phyloP scores from a whole-genome alignment of 1,284 basidiomycete genomes.

The Cerrena zonata region DNA sequence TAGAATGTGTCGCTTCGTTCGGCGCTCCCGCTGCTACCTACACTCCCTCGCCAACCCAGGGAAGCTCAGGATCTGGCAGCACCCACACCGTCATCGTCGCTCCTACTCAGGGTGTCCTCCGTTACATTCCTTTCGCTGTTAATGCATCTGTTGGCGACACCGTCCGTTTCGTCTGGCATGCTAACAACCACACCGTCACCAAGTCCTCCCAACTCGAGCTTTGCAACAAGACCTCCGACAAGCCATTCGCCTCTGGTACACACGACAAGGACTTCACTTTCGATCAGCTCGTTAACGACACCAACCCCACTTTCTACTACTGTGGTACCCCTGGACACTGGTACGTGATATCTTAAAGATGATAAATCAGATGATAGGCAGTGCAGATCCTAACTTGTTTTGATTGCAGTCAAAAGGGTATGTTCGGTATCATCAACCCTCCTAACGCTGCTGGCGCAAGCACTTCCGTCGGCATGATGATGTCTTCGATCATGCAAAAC shows the following conservation, averaged over 20 bases:
- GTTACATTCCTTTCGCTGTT: slow-evolving; percentile 66
- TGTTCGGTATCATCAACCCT: slow-evolving; percentile 78
- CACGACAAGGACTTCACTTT: slow-evolving; percentile 62
- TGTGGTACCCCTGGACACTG: slow-evolving; percentile 65
- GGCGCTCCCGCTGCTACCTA: slow-evolving; percentile 40
- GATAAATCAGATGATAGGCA: neutral
- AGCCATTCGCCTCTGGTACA: slow-evolving; percentile 57
- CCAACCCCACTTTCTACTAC: slow-evolving; percentile 66
- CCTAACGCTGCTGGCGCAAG: slow-evolving; percentile 32
- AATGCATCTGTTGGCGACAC: slow-evolving; percentile 74
- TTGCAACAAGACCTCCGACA: slow-evolving; percentile 63
- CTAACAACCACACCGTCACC: slow-evolving; percentile 72
- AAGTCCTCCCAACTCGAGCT: slow-evolving; percentile 58
- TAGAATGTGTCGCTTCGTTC: slow-evolving; percentile 63
- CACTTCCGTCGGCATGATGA: slow-evolving; percentile 47
- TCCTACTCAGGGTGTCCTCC: slow-evolving; percentile 66
- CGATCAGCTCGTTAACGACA: slow-evolving; percentile 66
- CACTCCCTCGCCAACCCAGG: slow-evolving; percentile 35
- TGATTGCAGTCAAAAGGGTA: slow-evolving; percentile 50
- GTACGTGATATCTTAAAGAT: slow-evolving; percentile 9
- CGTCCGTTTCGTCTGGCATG: slow-evolving; percentile 67
- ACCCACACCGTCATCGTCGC: slow-evolving; percentile 74
- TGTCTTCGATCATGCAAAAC: slow-evolving; percentile 42
- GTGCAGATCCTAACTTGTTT: no score
- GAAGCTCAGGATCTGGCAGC: slow-evolving; percentile 16